Evolutionary conservation across 2,329 filamentous ascomycete species (phyloP), one percentile per base, ranked within the genome.

Genomic region (Bipolaris bicolor): DNA sequence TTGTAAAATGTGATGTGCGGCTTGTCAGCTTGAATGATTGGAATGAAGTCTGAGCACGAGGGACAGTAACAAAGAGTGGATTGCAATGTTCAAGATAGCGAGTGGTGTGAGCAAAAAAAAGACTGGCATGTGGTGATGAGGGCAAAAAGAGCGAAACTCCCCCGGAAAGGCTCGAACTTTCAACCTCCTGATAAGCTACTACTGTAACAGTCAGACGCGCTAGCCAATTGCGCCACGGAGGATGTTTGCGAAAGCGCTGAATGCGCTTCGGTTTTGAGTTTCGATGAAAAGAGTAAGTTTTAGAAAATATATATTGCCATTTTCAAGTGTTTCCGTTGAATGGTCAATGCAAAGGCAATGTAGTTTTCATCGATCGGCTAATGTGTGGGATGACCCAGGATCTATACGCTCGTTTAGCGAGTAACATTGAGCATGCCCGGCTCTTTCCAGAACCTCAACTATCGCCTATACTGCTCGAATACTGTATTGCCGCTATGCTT

Each of bases 201-300:
- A 33, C 15, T 41, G 51, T 84, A 84, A 84, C 82, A 84, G 82
- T 84, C 82, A 80, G 78, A 84, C 82, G 82, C 82, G 82, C 82
- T 84, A 84, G 80, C 82, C 82, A 83, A 76, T 77, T 77, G 74
- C 75, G 74, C 73, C 73, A 76, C 68, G 70, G 73, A 74, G 72
- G 73, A 76, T 56, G 39, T 52, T 39, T 34, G 45, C 20, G 57
- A 52, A 49, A 43, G 39, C 49, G 53, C 51, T 49, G 48, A 37
- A 41, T 48, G 52, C 59, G 52, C 37, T 53, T 51, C 56, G 58
- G 58, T 52, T 56, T 51, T 56, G 45, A 60, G 41, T 52, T 57
- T n/a, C 33, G 55, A 58, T 58, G 56, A 16, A 36, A 6, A 18
- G n/a, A 10, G 1, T 1, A 2, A 4, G 3, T 16, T 6, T 18